Evolutionary conservation across 2,329 filamentous ascomycete species (phyloP).

Genomic region (Septoria linicola): DNA sequence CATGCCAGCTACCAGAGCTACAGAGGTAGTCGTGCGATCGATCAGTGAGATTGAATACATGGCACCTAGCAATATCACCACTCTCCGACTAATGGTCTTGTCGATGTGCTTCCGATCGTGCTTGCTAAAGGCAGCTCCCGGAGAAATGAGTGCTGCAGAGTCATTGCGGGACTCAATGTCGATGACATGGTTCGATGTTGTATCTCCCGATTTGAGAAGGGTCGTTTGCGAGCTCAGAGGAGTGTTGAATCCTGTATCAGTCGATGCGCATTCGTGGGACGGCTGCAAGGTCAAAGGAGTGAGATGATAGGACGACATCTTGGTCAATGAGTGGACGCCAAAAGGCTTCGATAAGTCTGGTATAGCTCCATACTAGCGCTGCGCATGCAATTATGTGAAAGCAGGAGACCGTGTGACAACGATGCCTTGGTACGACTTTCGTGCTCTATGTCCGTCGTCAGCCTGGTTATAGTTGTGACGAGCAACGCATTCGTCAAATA

Average conservation of each 20-base stretch:
- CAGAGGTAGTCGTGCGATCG: slow-evolving; percentile 1
- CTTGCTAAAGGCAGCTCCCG: not conserved
- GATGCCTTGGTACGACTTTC: not conserved
- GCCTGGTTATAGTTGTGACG: not conserved
- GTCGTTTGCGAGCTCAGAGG: not conserved
- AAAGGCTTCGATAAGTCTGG: not conserved
- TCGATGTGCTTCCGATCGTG: not conserved
- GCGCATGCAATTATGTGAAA: not conserved
- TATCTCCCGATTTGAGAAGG: not conserved
- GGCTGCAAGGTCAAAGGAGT: not conserved
- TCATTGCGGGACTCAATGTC: not conserved
- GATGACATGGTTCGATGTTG: not conserved
- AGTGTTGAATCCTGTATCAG: not conserved
- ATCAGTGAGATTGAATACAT: slow-evolving; percentile 4
- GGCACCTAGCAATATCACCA: not conserved
- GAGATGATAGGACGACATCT: not conserved
- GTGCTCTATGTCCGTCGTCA: not conserved
- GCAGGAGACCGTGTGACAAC: not conserved
- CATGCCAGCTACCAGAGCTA: slow-evolving; percentile 5
- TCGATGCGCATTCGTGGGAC: not conserved
- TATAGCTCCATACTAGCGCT: not conserved
- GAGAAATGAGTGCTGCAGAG: not conserved
- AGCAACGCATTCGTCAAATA: not conserved
- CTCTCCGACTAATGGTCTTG: not conserved
- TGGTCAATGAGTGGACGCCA: slow-evolving; percentile 8